Percentiles rank a stretch among this genome's conserved stretches.
Evolutionary conservation across 2,329 filamentous ascomycete genomes (phyloP).

Genomic region (Cladosporium sp.): DNA sequence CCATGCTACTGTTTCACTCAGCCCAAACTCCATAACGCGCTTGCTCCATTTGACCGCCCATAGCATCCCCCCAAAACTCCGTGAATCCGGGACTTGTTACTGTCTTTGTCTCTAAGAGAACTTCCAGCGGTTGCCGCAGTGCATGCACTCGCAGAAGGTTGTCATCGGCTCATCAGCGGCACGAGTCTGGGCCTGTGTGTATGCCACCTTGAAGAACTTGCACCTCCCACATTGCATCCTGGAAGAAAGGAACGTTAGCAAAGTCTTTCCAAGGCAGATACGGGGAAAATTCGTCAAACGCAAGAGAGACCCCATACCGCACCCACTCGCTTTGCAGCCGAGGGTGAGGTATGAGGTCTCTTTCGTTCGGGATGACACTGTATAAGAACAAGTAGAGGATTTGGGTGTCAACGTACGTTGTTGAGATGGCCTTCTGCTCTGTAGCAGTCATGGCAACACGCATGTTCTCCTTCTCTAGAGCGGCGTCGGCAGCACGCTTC

Average conservation of each 20-base stretch:
- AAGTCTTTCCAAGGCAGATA: neutral
- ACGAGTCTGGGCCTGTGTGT: slow-evolving; percentile 93
- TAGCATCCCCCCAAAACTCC: neutral
- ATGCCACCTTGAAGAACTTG: slow-evolving; percentile 90
- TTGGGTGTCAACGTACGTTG: slow-evolving; percentile 29
- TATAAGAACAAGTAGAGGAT: neutral
- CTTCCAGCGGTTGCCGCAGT: slow-evolving; percentile 55
- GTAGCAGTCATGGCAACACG: slow-evolving; percentile 93
- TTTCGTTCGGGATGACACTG: neutral
- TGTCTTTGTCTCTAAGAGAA: slow-evolving; percentile 36
- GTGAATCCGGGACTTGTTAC: neutral
- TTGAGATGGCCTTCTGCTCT: slow-evolving; percentile 77
- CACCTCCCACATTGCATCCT: slow-evolving; percentile 89
- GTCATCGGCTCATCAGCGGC: slow-evolving; percentile 86
- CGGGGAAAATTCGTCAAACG: slow-evolving; percentile 25
- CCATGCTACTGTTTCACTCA: neutral
- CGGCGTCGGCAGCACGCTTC: slow-evolving; percentile 72
- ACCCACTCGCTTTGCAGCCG: slow-evolving; percentile 17
- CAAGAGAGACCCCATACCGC: slow-evolving; percentile 35
- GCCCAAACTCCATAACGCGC: slow-evolving; percentile 14
- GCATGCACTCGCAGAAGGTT: slow-evolving; percentile 56
- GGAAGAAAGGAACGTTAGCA: slow-evolving; percentile 53
- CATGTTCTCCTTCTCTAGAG: slow-evolving; percentile 89
- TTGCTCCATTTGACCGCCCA: slow-evolving; percentile 5
- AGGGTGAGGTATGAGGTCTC: slow-evolving; percentile 27